A percentile compares a stretch with the other conserved stretches of the same genome.
These are phyloP conservation scores for Lentinula guzmanii DNA, from an alignment of 768 basidiomycete species.

Conservation along the genomic window DNA sequence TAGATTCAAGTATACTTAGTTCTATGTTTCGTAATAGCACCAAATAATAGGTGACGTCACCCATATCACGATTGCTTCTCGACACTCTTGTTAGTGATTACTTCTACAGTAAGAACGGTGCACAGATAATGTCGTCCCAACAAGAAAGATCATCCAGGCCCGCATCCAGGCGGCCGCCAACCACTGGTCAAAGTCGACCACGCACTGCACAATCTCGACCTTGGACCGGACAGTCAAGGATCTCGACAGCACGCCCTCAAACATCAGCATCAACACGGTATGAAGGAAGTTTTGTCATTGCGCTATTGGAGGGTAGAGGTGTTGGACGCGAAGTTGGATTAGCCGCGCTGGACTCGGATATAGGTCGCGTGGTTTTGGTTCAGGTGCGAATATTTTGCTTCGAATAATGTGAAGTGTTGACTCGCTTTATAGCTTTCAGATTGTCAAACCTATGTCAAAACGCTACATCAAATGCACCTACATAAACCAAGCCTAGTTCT, in stretches of 20 bases:
- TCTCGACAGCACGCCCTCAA: slow-evolving; percentile 56
- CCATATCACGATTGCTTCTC: not conserved
- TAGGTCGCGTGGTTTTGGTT: slow-evolving; percentile 67
- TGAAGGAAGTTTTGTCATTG: slow-evolving; percentile 60
- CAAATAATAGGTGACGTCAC: not conserved
- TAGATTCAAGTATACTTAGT: no score
- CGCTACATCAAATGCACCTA: slow-evolving; percentile 78
- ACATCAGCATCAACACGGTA: slow-evolving; percentile 54
- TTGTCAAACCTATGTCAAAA: slow-evolving; percentile 85
- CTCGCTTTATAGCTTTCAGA: slow-evolving; percentile 59
- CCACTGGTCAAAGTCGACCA: slow-evolving; percentile 31
- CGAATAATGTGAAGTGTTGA: not conserved
- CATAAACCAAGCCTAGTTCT: slow-evolving; percentile 67
- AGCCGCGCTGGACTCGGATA: slow-evolving; percentile 78
- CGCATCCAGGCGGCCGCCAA: slow-evolving; percentile 12
- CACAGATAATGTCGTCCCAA: not conserved
- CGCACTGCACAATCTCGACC: slow-evolving; percentile 56
- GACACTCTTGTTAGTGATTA: no score
- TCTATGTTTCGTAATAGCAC: not conserved
- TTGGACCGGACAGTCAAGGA: slow-evolving; percentile 53
- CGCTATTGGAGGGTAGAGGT: slow-evolving; percentile 72
- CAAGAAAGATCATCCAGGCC: slow-evolving; percentile 12
- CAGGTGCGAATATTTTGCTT: slow-evolving; percentile 46
- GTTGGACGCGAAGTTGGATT: slow-evolving; percentile 82
- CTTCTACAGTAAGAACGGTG: not conserved